These are phyloP conservation scores for Paratinospora sagittata DNA, from an alignment of 164 flowering plant species.

Conservation along the genomic window DNA sequence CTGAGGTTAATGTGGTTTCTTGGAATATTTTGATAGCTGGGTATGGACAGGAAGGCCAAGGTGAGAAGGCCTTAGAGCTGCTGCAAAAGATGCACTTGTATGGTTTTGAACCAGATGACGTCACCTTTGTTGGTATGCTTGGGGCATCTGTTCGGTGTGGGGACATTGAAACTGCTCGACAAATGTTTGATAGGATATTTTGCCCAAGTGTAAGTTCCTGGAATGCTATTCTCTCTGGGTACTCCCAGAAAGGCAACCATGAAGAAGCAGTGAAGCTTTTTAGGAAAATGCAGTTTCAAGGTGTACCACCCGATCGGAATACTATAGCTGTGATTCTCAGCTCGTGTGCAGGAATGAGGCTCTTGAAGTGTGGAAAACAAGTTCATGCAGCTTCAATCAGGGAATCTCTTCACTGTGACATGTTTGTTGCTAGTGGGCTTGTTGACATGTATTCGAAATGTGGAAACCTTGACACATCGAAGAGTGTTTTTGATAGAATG, in stretches of 20 bases:
- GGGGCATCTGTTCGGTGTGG: constrained; percentile 56
- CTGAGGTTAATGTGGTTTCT: constrained; percentile 41
- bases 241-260: constrained; percentile 44
- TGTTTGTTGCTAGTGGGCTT: constrained; percentile 66
- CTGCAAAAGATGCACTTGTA: constrained; percentile 37
- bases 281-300: constrained; percentile 64
- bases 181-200: constrained; percentile 40
- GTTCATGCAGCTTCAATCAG: constrained; percentile 54
- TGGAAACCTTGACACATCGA: constrained; percentile 42
- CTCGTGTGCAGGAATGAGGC: constrained; percentile 58
- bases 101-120: constrained; percentile 62
- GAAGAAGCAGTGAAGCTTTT: constrained; percentile 57
- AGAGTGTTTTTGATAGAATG: constrained; percentile 35
- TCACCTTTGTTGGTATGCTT: constrained; percentile 56
- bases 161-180: constrained; percentile 45
- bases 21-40: constrained; percentile 83
- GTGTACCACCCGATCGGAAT: constrained; percentile 52
- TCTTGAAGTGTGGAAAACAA: constrained; percentile 62
- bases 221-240: constrained; percentile 76
- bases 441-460: constrained; percentile 71
- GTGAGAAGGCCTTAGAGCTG: constrained; percentile 37
- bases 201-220: constrained; percentile 59
- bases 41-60: constrained; percentile 39
- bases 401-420: constrained; percentile 33
- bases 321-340: constrained; percentile 57